A percentile compares a stretch with the other conserved stretches of the same genome.
These are phyloP conservation scores for Ploettnerulaceae sp. DNA, from an alignment of 2,329 filamentous ascomycete genomes.

Conservation along the genomic window DNA sequence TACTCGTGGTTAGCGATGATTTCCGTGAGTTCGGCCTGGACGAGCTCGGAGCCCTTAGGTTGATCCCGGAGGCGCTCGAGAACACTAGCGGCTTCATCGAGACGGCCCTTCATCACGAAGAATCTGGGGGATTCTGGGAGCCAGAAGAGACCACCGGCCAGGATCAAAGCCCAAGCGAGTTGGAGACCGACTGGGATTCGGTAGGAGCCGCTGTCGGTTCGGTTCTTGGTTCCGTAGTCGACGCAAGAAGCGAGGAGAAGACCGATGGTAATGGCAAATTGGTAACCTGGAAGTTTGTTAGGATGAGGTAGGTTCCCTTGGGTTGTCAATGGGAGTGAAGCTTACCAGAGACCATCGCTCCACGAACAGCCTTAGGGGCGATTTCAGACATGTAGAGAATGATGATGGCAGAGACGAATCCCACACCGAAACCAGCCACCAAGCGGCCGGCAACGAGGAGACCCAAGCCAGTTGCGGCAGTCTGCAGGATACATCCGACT, in stretches of 20 bases:
- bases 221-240: constrained; percentile 64
- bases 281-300: constrained; percentile 54
- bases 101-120: constrained; percentile 71
- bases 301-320: too few species aligned
- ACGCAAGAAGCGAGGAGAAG: constrained; percentile 70
- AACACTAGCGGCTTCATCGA: constrained; percentile 56
- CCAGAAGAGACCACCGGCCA: constrained; percentile 64
- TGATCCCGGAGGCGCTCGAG: constrained; percentile 71
- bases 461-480: constrained; percentile 40
- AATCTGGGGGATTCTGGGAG: constrained; percentile 81
- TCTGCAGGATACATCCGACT: constrained; percentile 27
- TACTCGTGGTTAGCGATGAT: constrained; percentile 86
- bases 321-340: too few species aligned
- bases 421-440: constrained; percentile 70
- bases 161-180: constrained; percentile 74
- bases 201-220: constrained; percentile 61
- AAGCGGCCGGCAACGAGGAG: constrained; percentile 60
- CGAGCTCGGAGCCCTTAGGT: constrained; percentile 64
- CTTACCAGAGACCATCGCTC: constrained; percentile 19
- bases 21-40: constrained; percentile 74
- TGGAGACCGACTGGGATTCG: constrained; percentile 78
- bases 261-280: constrained; percentile 78
- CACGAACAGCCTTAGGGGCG: constrained; percentile 42
- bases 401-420: constrained; percentile 74
- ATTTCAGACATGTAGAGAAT: constrained; percentile 72